Conservation (phyloP, 2,329 filamentous ascomycete genomes). For the Helotiales sp. region DNA sequence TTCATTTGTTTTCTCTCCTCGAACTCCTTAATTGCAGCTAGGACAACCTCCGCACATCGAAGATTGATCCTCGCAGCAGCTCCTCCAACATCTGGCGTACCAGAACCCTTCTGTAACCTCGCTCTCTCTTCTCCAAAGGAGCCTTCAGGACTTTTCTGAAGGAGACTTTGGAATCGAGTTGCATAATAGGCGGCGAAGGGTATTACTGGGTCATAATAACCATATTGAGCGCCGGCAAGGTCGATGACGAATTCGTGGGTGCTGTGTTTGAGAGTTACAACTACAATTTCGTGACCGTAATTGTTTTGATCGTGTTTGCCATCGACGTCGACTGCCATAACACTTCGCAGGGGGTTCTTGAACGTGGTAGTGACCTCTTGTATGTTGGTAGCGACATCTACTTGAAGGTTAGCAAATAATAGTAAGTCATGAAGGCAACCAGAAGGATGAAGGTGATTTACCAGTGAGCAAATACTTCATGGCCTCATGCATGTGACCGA, state of each 20-base stretch:
- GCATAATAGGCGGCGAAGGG: background rate
- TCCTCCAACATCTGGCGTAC: too few species aligned
- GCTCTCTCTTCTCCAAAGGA: too few species aligned
- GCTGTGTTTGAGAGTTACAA: conserved; percentile 1
- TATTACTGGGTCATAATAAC: conserved; percentile 10
- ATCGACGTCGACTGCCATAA: background rate
- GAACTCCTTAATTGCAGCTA: too few species aligned
- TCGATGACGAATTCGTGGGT: conserved; percentile 13
- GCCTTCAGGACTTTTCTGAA: too few species aligned
- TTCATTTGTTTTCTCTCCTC: too few species aligned
- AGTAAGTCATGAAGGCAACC: too few species aligned
- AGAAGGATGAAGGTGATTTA: too few species aligned
- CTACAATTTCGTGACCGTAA: background rate
- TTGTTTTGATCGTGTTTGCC: background rate
- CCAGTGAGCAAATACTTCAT: conserved; percentile 5
- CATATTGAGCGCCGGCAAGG: conserved; percentile 15
- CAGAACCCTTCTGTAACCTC: too few species aligned
- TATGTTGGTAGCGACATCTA: conserved; percentile 8
- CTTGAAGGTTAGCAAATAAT: too few species aligned
- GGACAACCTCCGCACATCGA: too few species aligned
- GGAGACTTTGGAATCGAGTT: background rate
- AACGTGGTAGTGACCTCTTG: background rate
- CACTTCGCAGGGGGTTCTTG: background rate
- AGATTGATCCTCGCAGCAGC: too few species aligned
- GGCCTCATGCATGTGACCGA: conserved; percentile 12